Base-by-base conservation (phyloP, 106 monocot species). In the Iris macrosiphon region DNA sequence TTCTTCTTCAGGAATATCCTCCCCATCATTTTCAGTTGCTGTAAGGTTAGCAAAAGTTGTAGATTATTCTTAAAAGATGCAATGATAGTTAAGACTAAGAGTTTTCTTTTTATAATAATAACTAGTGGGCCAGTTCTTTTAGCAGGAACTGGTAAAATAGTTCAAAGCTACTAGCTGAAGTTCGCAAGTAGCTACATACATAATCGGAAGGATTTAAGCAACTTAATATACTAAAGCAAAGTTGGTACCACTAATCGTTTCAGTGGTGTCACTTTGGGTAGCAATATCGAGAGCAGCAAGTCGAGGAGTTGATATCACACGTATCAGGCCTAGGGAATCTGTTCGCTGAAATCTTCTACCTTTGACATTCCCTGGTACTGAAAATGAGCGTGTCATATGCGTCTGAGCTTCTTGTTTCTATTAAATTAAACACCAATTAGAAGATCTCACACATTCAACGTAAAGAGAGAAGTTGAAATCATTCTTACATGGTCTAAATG, bases 1-100 rank as follows among this genome's bases (percentile, higher is more conserved):
- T 49, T 98, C 98, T 64, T 91, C 98, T 73, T 91, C 91, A 15
- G 68, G 80, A 55, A 91, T 90, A 70, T 98, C 87, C 73, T 96
- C 86, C 55, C 79, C 79, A 40, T 69, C 90, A 57, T 72, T 75
- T 75, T 74, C 76, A 55, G 62, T 61, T 57, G 61, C 79, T 74
- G 54, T 53, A 70, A 24, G 4, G 23, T 53, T 7, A 69, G 40
- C n/a, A 22, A 41, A 63, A 27, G 35, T 31, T 6, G 15, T 13
- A 34, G 41, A 20, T 19, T 32, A 16, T 31, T 6, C 20, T 19
- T 26, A 43, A 60, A 3, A 24, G 10, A 51, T 12, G 2, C 26
- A 18, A 20, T 18, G 9, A 39, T 4, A 57, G 13, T 37, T 37
- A 37, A 12, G 12, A 37, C 37, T 37, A 37, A 12, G 5, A 37